Conservation (phyloP, 148 eudicot species). For the Rhododendron simsii region DNA sequence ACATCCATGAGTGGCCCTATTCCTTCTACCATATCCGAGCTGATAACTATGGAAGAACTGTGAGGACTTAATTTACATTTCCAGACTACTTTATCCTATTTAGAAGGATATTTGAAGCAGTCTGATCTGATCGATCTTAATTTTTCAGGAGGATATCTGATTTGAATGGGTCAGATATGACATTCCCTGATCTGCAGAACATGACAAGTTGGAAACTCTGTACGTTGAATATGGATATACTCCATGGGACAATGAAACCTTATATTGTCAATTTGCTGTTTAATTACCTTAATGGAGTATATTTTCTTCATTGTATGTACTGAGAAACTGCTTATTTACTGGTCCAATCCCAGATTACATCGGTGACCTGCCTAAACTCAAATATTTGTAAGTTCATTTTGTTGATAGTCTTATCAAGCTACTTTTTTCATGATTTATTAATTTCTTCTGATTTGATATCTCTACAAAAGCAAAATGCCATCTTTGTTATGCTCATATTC, state of each 20-base stretch:
- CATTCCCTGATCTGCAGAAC: slow-evolving; percentile 47
- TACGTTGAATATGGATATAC: slow-evolving; percentile 31
- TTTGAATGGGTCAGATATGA: slow-evolving; percentile 32
- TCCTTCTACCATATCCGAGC: slow-evolving; percentile 46
- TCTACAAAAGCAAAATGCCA: background rate
- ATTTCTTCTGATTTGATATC: background rate
- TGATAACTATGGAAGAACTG: slow-evolving; percentile 47
- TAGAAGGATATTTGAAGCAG: background rate
- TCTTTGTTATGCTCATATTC: background rate
- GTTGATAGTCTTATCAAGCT: background rate
- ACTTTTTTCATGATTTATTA: background rate
- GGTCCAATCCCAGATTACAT: slow-evolving; percentile 51
- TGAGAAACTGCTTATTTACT: slow-evolving; percentile 70
- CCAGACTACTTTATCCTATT: background rate
- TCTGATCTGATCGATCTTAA: slow-evolving; percentile 12
- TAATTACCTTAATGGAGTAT: background rate
- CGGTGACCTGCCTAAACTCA: slow-evolving; percentile 31
- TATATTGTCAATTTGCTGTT: background rate
- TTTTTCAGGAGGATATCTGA: slow-evolving; percentile 72
- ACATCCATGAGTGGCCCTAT: slow-evolving; percentile 79
- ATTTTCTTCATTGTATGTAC: slow-evolving; percentile 27
- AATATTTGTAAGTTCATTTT: slow-evolving; percentile 34
- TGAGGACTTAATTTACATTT: slow-evolving; percentile 31
- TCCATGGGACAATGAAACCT: background rate
- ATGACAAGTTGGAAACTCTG: slow-evolving; percentile 37